Evolutionary conservation across 768 basidiomycete species (phyloP), one percentile per base, ranked within the genome.

Genomic region (Psilocybe azurescens): DNA sequence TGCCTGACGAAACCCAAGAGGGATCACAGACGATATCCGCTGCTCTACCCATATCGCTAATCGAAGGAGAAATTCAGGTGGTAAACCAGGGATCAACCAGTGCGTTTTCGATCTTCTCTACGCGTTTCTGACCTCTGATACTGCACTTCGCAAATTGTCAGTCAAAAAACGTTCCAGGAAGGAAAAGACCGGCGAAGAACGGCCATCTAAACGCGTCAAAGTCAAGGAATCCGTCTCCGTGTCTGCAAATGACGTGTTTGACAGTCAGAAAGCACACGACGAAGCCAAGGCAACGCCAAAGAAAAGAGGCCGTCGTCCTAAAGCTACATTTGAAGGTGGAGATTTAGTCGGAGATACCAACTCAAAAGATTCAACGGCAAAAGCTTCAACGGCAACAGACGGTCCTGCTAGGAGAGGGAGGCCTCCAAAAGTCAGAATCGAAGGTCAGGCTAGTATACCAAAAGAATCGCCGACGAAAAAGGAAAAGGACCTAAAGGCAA

Each of bases 141-240:
- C 33, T 36, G 11, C 2, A 7, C 33, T 11, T 36, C 2, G 11
- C 11, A 36, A 7, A 3, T 18, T 39, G 14, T 33, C 14, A 66
- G 65, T 55, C 16, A 60, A 36, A 33, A 64, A 62, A 24, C 66
- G 63, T 20, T 24, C 29, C 49, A 39, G 49, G 44, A 52, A 47
- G 14, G 60, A 49, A 7, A 32, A 32, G 3, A 2, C 38, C 3
- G 7, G 20, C 18, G 52, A 57, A 38, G 50, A 30, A 6, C 54
- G 51, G 20, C 59, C 58, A 9, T 57, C 24, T 3, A 67, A 64
- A 36, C 66, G 66, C 48, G 30, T 48, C 36, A 47, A 51, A 46
- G 32, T 46, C 44, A 38, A 58, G 7, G 48, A 13, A 18, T 14
- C 14, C 10, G 32, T 18, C 10, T n/a, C 48, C 10, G n/a, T n/a